These are phyloP conservation scores for Teratosphaeria nubilosa DNA, from an alignment of 2,329 filamentous ascomycete species.

Conservation along the genomic window DNA sequence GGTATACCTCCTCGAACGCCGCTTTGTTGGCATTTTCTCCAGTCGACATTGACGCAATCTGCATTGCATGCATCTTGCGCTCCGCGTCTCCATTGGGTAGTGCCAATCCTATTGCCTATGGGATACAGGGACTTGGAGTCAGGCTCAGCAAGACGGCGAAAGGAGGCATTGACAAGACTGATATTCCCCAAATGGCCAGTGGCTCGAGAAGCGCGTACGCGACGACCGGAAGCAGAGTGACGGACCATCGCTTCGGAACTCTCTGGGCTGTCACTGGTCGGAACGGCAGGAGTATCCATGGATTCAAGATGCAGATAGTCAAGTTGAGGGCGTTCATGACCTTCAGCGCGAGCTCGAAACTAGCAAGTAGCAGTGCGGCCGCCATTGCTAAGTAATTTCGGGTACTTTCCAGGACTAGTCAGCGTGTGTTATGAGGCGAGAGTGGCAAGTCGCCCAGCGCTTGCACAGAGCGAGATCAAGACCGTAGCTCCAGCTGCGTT, in stretches of 20 bases:
- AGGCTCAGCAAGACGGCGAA: not conserved
- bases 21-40: not conserved
- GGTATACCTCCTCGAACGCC: not conserved
- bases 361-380: not conserved
- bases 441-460: not conserved
- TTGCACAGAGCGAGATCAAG: not conserved
- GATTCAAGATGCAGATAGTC: not conserved
- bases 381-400: not conserved
- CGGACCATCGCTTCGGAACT: not conserved
- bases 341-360: not conserved
- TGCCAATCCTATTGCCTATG: not conserved
- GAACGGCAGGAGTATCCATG: not conserved
- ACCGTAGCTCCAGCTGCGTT: too few relatives aligned
- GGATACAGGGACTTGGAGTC: not conserved
- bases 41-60: not conserved
- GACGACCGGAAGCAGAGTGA: not conserved
- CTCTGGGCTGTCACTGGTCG: not conserved
- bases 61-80: not conserved
- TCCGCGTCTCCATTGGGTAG: not conserved
- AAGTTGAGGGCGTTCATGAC: not conserved
- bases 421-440: not conserved
- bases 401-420: not conserved
- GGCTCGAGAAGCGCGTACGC: not conserved
- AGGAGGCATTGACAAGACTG: not conserved
- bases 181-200: not conserved